phyloP scores from a whole-genome alignment of 768 basidiomycete genomes.

The Leccinum broughii region DNA sequence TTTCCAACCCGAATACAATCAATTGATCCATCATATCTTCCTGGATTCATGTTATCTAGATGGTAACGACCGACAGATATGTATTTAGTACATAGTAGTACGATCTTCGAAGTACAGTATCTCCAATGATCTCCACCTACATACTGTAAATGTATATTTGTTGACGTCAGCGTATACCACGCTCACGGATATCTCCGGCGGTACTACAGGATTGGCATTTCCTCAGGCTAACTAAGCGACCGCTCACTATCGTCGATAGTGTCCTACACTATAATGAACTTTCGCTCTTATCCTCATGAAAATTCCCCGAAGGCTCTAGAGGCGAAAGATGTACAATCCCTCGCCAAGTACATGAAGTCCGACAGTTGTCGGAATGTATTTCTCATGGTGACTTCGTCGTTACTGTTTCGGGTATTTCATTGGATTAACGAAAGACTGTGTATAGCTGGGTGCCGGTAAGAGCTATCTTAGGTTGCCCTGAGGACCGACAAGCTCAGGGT shows the following conservation, averaged over 20 bases:
- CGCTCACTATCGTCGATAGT: neutral
- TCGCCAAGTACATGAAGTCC: slow-evolving; percentile 72
- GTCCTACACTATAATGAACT: slow-evolving; percentile 10
- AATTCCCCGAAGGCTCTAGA: slow-evolving; percentile 27
- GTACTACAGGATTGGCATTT: neutral
- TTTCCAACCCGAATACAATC: neutral
- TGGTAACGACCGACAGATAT: neutral
- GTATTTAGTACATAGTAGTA: too few species aligned
- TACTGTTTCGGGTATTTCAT: neutral
- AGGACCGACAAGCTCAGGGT: slow-evolving; percentile 3
- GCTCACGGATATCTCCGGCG: slow-evolving; percentile 7
- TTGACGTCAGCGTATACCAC: neutral
- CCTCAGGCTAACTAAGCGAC: neutral
- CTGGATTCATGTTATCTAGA: neutral
- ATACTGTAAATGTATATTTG: too few species aligned
- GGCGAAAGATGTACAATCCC: slow-evolving; percentile 39
- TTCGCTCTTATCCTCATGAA: slow-evolving; percentile 6
- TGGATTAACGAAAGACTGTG: slow-evolving; percentile 1
- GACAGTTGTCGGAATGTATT: slow-evolving; percentile 66
- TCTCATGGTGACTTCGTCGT: slow-evolving; percentile 57
- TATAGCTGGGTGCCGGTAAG: slow-evolving; percentile 69
- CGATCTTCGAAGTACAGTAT: too few species aligned
- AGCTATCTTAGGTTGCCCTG: neutral
- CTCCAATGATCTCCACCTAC: too few species aligned
- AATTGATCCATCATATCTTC: neutral